Conservation (phyloP, 305 asterid genomes). For the Nicotiana rustica region DNA sequence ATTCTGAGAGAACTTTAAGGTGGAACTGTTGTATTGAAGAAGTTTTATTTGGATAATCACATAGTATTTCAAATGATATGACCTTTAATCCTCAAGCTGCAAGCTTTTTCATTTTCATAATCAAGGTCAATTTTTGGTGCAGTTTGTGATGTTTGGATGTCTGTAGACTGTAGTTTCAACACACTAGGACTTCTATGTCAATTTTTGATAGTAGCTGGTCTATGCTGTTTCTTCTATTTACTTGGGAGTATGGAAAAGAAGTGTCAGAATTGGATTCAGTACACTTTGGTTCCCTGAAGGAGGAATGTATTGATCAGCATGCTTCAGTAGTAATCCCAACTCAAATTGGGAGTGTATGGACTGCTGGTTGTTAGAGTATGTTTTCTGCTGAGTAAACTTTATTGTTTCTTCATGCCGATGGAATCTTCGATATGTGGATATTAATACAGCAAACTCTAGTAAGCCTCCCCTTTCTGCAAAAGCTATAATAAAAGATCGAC, state of each 20-base stretch:
- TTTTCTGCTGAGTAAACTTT: constrained; percentile 25
- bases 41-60: neutral
- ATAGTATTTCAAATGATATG: neutral
- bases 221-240: constrained; percentile 45
- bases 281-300: constrained; percentile 92
- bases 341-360: constrained; percentile 71
- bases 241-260: constrained; percentile 96
- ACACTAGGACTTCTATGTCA: constrained; percentile 73
- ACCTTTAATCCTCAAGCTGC: neutral
- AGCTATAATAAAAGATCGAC: too few relatives aligned
- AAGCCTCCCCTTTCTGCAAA: too few relatives aligned
- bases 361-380: constrained; percentile 93
- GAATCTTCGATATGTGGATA: constrained; percentile 84
- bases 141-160: too few relatives aligned
- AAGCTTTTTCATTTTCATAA: neutral
- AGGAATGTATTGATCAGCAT: constrained; percentile 89
- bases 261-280: constrained; percentile 94
- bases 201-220: constrained; percentile 75
- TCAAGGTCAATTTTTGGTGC: constrained; percentile 39
- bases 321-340: constrained; percentile 79
- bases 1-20: neutral
- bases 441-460: too few relatives aligned
- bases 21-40: neutral
- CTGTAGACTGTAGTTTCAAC: too few relatives aligned
- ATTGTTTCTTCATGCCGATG: constrained; percentile 58